phyloP scores from a whole-genome alignment of 106 monocot genomes.

The Platanthera zijinensis region DNA sequence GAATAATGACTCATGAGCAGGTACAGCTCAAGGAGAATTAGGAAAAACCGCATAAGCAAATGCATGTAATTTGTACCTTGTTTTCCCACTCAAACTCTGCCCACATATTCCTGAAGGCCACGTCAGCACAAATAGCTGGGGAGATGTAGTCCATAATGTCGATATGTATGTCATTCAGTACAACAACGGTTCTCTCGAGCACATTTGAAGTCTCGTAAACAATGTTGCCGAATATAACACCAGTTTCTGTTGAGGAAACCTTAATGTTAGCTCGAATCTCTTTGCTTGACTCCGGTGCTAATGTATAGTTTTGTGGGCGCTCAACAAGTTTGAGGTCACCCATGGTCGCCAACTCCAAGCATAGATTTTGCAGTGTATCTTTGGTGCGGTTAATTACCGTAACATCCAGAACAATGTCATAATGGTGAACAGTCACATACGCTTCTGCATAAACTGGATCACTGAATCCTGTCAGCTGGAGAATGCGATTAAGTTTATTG shows the following conservation, averaged over 20 bases:
- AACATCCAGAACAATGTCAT: conserved; percentile 93
- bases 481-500: conserved; percentile 74
- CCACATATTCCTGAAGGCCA: conserved; percentile 84
- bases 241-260: conserved; percentile 91
- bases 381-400: conserved; percentile 84
- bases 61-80: conserved; percentile 39
- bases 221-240: conserved; percentile 90
- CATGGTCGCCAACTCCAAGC: conserved; percentile 86
- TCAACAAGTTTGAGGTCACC: conserved; percentile 90
- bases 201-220: conserved; percentile 94
- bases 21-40: no score
- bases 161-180: conserved; percentile 89
- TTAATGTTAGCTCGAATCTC: conserved; percentile 86
- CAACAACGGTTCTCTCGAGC: conserved; percentile 64
- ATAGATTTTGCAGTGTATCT: conserved; percentile 84
- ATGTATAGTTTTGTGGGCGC: conserved; percentile 79
- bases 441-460: conserved; percentile 94
- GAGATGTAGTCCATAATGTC: conserved; percentile 98
- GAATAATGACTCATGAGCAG: no score
- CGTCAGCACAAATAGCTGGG: conserved; percentile 79
- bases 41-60: no score
- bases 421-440: conserved; percentile 83
- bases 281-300: conserved; percentile 80
- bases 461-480: conserved; percentile 84
- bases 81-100: conserved; percentile 97